Evolutionary conservation across 805 yeast species (phyloP), one percentile per base, ranked within the genome.

Genomic region (Candida parachauliodes): DNA sequence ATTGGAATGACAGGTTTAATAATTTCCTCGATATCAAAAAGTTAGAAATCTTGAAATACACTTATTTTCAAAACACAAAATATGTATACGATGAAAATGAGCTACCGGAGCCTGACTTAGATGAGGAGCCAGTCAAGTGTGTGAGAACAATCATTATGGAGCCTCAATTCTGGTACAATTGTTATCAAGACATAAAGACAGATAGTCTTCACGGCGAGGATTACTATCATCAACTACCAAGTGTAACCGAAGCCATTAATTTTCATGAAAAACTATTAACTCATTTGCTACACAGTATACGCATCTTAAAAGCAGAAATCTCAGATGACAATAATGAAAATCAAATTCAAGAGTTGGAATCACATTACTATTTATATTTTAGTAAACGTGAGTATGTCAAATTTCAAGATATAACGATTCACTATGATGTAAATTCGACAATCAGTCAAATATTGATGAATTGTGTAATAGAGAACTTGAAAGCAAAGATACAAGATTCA

Each of bases 121-220:
- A n/a, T n/a, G n/a, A n/a, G n/a, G n/a, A n/a, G n/a, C n/a, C n/a
- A n/a, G n/a, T n/a, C n/a, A n/a, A n/a, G n/a, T n/a, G 32, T 33
- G 32, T 33, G 9, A 33, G 12, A 24, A 8, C 14, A 14, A 32
- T 28, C 8, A 14, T 36, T 14, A 6, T n/a, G 10, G 17, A 29
- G n/a, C 21, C 14, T 11, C 39, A 36, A 16, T 36, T 36, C 25
- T 36, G 39, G 39, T 26, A 36, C 16, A 36, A 29, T 22, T 28
- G 34, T 26, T 36, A 28, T 26, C 39, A 36, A 26, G 39, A 36
- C 23, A 29, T 36, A 18, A 36, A 29, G 25, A 19, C 8, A 12
- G 26, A 36, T n/a, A 15, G 17, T 21, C n/a, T 12, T 11, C 23
- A 19, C 7, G 17, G 16, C 7, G 17, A 14, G 5, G 15, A 36